Conservation (phyloP, 441 rosid species). For the Pelargonium fulgidum region DNA sequence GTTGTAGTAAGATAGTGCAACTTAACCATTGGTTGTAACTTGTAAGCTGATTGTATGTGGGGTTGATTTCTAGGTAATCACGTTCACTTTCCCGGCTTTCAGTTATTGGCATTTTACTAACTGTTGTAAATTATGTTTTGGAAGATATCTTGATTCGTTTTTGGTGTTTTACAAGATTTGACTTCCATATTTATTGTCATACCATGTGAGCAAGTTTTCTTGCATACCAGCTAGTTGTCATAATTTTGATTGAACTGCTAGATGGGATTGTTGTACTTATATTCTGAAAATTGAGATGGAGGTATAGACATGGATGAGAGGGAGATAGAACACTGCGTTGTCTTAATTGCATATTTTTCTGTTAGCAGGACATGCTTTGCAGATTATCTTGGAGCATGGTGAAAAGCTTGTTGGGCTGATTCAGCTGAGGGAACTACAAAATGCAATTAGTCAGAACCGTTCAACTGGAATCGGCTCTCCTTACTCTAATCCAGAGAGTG, state of each 20-base stretch:
- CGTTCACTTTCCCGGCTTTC: background rate
- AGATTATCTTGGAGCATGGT: conserved; percentile 80
- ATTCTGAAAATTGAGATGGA: no score
- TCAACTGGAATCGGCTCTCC: conserved; percentile 38
- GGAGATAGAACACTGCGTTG: background rate
- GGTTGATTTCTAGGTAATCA: background rate
- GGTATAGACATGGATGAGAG: background rate
- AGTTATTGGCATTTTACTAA: background rate
- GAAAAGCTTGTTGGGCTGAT: conserved; percentile 92
- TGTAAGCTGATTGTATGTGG: background rate
- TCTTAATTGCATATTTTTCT: conserved; percentile 17
- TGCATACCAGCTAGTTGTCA: background rate
- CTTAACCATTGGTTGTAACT: background rate
- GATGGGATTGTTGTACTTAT: background rate
- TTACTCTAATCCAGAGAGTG: conserved; percentile 43
- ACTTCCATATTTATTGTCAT: background rate
- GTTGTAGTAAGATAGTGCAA: background rate
- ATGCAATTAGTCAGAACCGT: conserved; percentile 55
- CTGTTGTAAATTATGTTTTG: background rate
- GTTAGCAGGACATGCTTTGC: conserved; percentile 70
- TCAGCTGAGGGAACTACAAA: conserved; percentile 84
- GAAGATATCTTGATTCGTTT: no score
- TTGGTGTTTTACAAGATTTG: background rate
- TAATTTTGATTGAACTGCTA: background rate
- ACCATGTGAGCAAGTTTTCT: background rate